A percentile compares a stretch with the other conserved stretches of the same genome.
Conservation (phyloP, 1,139 yeast species). For the Suhomyces kunorum region DNA sequence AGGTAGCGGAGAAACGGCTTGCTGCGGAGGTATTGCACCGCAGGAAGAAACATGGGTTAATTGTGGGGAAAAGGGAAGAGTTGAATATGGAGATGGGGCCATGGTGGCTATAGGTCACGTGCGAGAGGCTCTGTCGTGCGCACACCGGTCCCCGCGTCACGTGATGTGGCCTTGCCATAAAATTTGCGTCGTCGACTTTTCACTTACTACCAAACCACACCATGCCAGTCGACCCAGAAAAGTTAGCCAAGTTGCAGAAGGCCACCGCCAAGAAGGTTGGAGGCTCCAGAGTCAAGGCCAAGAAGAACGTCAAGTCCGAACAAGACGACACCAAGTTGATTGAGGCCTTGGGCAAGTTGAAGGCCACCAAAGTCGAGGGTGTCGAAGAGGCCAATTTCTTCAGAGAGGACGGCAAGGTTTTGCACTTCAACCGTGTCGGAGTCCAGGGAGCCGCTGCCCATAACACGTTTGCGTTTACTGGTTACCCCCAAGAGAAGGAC, state of each 20-base stretch:
- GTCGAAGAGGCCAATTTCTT: conserved; percentile 98
- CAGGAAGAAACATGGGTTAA: neutral
- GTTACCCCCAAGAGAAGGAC: conserved; percentile 91
- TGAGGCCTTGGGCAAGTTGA: conserved; percentile 84
- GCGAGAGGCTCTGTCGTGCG: neutral
- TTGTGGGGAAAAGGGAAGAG: neutral
- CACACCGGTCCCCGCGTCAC: neutral
- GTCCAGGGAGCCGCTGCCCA: conserved; percentile 90
- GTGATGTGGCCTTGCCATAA: conserved; percentile 3
- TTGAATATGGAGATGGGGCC: neutral
- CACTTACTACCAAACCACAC: conserved; percentile 20
- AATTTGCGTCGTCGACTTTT: conserved; percentile 25
- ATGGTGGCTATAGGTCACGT: conserved; percentile 1
- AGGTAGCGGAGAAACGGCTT: conserved; percentile 20
- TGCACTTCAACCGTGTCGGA: conserved; percentile 94
- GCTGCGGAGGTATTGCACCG: conserved; percentile 16
- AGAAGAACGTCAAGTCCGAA: conserved; percentile 63
- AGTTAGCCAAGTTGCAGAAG: conserved; percentile 82
- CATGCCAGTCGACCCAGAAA: conserved; percentile 88
- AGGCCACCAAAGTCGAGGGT: conserved; percentile 84
- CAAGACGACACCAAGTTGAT: conserved; percentile 90
- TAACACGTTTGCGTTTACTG: conserved; percentile 94
- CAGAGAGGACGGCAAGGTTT: conserved; percentile 93
- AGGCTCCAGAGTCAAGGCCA: conserved; percentile 86
- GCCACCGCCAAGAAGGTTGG: conserved; percentile 76